Evolutionary conservation across 2,329 filamentous ascomycete genomes (phyloP).

Genomic region (Alternaria rosae): DNA sequence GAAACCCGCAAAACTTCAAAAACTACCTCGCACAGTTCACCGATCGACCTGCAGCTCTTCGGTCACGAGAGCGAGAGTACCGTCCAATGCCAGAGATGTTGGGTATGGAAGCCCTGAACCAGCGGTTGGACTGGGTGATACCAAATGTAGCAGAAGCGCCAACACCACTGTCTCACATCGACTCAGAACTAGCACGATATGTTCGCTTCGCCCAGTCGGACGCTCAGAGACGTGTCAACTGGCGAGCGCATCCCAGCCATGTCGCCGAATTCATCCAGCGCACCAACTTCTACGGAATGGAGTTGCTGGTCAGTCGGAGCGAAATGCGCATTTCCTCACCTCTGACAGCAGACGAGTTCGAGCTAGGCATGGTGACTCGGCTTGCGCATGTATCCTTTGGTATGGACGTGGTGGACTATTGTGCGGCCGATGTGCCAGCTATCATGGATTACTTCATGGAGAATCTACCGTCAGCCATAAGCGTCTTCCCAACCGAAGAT

Average conservation of each 20-base stretch:
- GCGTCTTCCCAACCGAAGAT: background rate
- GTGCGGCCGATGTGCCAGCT: background rate
- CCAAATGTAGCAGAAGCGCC: background rate
- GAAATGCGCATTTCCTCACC: background rate
- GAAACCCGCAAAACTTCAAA: background rate
- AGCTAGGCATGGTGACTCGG: background rate
- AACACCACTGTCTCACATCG: background rate
- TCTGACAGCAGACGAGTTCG: background rate
- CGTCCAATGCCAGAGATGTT: background rate
- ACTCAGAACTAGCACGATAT: conserved; percentile 7
- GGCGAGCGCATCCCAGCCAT: conserved; percentile 6
- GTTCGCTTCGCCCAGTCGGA: conserved; percentile 12
- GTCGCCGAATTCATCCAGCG: conserved; percentile 6
- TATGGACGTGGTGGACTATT: background rate
- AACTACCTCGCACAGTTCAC: background rate
- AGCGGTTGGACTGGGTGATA: background rate
- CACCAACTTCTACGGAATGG: conserved; percentile 7
- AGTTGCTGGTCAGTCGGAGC: background rate
- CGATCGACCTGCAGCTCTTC: background rate
- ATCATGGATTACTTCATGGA: background rate
- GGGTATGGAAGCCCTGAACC: background rate
- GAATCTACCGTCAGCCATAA: background rate
- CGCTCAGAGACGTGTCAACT: background rate
- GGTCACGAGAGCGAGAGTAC: background rate
- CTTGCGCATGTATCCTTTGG: background rate